These are phyloP conservation scores for Immersiporthe knoxdaviesiana DNA, from an alignment of 2,329 filamentous ascomycete species.

Conservation along the genomic window DNA sequence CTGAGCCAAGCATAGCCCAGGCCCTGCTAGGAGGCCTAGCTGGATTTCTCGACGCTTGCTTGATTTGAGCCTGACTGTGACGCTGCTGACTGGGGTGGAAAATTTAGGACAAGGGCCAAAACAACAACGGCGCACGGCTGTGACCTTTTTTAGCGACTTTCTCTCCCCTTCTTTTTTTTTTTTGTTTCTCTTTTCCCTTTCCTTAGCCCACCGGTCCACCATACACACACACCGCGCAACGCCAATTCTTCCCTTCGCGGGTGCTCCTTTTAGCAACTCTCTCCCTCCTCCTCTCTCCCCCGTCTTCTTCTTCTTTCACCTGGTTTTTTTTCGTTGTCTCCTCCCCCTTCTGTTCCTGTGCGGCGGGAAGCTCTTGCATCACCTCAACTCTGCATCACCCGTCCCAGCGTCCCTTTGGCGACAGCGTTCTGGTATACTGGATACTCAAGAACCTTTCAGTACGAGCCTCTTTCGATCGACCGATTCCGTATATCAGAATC, in stretches of 20 bases:
- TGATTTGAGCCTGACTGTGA: conserved; percentile 15
- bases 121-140: conserved; percentile 28
- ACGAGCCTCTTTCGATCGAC: neutral
- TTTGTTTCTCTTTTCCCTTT: conserved; percentile 5
- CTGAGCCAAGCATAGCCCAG: conserved; percentile 8
- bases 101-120: conserved; percentile 22
- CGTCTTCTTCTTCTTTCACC: conserved; percentile 25
- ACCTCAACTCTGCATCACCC: conserved; percentile 3
- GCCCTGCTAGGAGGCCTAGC: conserved; percentile 4
- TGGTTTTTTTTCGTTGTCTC: conserved; percentile 27
- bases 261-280: conserved; percentile 25
- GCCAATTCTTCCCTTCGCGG: conserved; percentile 30
- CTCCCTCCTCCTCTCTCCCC: conserved; percentile 9
- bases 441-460: neutral
- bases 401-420: conserved; percentile 11
- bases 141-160: conserved; percentile 11
- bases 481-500: conserved; percentile 5
- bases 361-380: neutral
- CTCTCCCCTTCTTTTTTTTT: conserved; percentile 8
- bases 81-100: conserved; percentile 20
- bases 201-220: conserved; percentile 26
- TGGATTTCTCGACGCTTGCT: neutral
- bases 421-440: neutral
- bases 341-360: neutral
- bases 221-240: conserved; percentile 26